phyloP scores from a whole-genome alignment of 768 basidiomycete genomes.

The Russula compacta region DNA sequence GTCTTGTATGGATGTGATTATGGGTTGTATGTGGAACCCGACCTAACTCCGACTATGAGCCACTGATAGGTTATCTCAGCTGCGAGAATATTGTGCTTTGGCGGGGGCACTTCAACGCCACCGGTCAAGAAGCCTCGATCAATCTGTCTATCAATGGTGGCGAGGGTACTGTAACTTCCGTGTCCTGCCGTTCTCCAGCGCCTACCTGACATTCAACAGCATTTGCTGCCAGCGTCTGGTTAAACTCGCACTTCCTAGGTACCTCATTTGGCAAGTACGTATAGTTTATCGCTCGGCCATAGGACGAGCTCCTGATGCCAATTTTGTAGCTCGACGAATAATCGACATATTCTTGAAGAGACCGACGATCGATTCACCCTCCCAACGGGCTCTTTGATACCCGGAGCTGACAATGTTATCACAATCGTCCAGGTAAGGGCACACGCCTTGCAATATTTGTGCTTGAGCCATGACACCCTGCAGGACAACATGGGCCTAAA shows the following conservation, averaged over 20 bases:
- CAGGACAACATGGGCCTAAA: conserved; percentile 78
- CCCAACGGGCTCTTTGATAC: conserved; percentile 43
- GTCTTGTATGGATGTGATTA: conserved; percentile 85
- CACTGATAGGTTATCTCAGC: conserved; percentile 31
- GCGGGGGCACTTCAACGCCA: conserved; percentile 70
- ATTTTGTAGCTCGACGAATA: conserved; percentile 53
- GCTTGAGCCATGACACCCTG: neutral
- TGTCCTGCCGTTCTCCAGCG: neutral
- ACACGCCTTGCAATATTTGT: neutral
- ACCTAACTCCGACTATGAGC: neutral
- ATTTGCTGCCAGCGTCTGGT: conserved; percentile 77
- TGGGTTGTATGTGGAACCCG: conserved; percentile 45
- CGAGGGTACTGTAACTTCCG: conserved; percentile 36
- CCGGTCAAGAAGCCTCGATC: conserved; percentile 49
- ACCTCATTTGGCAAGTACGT: conserved; percentile 69
- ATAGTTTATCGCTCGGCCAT: neutral
- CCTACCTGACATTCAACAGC: conserved; percentile 31
- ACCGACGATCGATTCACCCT: conserved; percentile 60
- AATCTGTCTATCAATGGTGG: conserved; percentile 79
- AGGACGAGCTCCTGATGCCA: neutral
- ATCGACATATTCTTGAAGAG: conserved; percentile 49
- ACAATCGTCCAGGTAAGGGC: conserved; percentile 61
- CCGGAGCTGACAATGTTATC: conserved; percentile 59
- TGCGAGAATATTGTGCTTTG: conserved; percentile 78
- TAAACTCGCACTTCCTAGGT: conserved; percentile 61